Evolutionary conservation across 371 early-diverging fungal genomes (phyloP), one percentile per base, ranked within the genome.

Genomic region (Syncephalis plumigaleata): DNA sequence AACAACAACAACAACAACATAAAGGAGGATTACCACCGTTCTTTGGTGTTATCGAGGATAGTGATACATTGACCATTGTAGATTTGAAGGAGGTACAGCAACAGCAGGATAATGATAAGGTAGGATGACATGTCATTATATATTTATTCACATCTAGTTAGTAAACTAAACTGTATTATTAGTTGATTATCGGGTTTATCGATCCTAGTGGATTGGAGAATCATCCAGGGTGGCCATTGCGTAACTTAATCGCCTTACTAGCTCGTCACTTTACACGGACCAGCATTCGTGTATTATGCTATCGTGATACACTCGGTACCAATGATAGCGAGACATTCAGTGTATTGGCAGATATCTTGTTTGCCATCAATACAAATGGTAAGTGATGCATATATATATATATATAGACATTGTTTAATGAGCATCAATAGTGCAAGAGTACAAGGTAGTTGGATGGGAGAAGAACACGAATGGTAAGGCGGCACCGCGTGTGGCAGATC

Each of bases 361-460:
- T 40, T 16, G n/a, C 16, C 3, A 5, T 15, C 4, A 21, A 4
- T 40, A n/a, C 18, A 8, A 16, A 15, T 16, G 40, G 18, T 40
- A 16, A 40, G 8, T 21, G 4, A 8, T n/a, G n/a, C n/a, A n/a
- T n/a, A n/a, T n/a, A 40, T 21, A 40, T 3, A 40, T 8, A 5
- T 21, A 40, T 4, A 18, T 21, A 5, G 21, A 21, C 15, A 18
- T 4, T 18, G 8, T 4, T 8, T 40, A 4, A 16, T 16, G 4
- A 7, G 40, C 15, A 18, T 46, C 42, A 50, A 44, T 18, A 46
- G 45, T 49, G 44, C 23, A 53, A 42, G 61, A 55, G 39, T 70
- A 75, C 16, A 79, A 81, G 56, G 62, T 68, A 27, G 81, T 83
- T 39, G 95, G 93, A 18, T 94, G 95, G 95, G 93, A 92, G 66